Evolutionary conservation across 2,329 filamentous ascomycete species (phyloP), one percentile per base, ranked within the genome.

Genomic region (Penicillium sp.): DNA sequence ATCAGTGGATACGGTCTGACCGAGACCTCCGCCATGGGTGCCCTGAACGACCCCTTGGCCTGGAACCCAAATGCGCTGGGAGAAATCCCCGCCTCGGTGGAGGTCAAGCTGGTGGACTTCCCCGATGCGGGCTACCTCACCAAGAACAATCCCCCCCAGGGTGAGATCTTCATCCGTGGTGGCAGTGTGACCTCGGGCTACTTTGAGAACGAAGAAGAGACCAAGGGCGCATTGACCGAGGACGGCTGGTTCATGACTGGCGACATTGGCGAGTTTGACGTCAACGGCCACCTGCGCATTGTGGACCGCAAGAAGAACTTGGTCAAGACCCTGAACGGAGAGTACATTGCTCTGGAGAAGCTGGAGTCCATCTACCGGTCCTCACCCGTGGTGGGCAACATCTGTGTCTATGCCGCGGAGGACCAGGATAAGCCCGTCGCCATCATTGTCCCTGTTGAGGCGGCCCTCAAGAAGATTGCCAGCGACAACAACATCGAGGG

Each of bases 261-360:
- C 52, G 91, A 97, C 63, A 93, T 97, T 67, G 91, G 91, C 61
- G 88, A 96, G 67, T 93, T 91, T 62, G 84, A 91, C 68, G 66
- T 74, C 39, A 78, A 85, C 52, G 91, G 91, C 38, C 87, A 95
- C 67, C 72, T 97, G 56, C 81, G 78, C 59, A 85, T 97, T 66
- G 90, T 97, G 64, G 91, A 97, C 70, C 88, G 91, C 59, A 90
- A 95, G 82, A 97, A 97, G 84, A 97, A 97, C 73, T 76, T 97
- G 47, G 88, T 97, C 70, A 97, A 97, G 83, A 90, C 93, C 54
- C 81, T 88, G 56, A 90, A 90, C 51, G 91, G 91, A 59, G 91
- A 97, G 76, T 97, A 97, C 71, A 94, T 97, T 67, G 93, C 91
- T 24, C 80, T 98, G 4, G 91, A 97, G 76, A 96, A 90, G 76